Conservation (phyloP, 768 basidiomycete species). For the Panaeolus papilionaceus region DNA sequence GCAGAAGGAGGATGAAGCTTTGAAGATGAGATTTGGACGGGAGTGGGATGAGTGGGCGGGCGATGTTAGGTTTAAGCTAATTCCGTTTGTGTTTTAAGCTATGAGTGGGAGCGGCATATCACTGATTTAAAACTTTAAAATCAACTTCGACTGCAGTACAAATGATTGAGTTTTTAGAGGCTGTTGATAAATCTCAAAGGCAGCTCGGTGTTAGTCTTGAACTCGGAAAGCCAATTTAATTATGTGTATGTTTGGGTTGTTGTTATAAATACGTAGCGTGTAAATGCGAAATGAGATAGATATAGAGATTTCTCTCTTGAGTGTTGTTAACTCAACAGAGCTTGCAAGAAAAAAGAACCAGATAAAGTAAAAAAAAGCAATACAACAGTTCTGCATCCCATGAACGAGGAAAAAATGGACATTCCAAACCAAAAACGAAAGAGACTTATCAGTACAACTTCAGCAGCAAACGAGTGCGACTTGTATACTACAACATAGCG, state of each 20-base stretch:
- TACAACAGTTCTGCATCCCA: constrained; percentile 2
- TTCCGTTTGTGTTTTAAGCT: constrained; percentile 52
- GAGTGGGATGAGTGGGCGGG: constrained; percentile 51
- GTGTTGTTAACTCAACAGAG: not conserved
- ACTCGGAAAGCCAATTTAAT: not conserved
- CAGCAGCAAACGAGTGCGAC: not conserved
- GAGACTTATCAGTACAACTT: not conserved
- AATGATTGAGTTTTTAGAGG: not conserved
- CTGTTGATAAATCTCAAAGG: not conserved
- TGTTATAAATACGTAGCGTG: not conserved
- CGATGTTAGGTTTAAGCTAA: constrained; percentile 51
- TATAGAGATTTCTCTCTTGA: not conserved
- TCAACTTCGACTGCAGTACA: not conserved
- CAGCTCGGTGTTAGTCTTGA: not conserved
- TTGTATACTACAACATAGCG: constrained; percentile 6
- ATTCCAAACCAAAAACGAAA: not conserved
- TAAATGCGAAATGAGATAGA: constrained; percentile 3
- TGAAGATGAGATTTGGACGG: constrained; percentile 46
- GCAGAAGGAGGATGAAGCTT: constrained; percentile 50
- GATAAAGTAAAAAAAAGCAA: not conserved
- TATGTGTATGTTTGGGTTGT: not conserved
- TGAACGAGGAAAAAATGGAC: not conserved
- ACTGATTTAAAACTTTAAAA: not conserved
- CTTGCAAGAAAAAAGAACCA: not conserved
- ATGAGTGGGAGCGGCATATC: not conserved